phyloP scores from a whole-genome alignment of 805 yeast species.

The Teunomyces kruisii region DNA sequence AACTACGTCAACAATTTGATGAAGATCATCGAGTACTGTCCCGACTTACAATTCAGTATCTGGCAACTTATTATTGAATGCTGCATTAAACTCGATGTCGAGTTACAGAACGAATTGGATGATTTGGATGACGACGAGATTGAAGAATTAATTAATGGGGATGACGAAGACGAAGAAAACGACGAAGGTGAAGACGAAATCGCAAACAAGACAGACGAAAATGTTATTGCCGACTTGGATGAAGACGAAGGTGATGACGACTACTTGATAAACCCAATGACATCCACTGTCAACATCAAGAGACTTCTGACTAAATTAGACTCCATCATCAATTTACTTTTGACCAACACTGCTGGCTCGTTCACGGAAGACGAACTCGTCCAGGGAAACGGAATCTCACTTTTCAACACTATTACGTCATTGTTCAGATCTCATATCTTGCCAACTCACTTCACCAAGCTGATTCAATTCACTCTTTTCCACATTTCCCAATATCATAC shows the following conservation, averaged over 20 bases:
- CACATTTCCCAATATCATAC: conserved; percentile 77
- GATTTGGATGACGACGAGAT: conserved; percentile 72
- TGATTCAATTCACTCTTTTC: conserved; percentile 82
- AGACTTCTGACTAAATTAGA: conserved; percentile 71
- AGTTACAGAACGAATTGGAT: conserved; percentile 82
- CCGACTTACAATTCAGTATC: conserved; percentile 67
- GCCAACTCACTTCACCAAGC: conserved; percentile 89
- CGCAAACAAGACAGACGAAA: conserved; percentile 30
- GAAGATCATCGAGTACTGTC: conserved; percentile 61
- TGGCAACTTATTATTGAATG: conserved; percentile 83
- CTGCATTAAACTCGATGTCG: conserved; percentile 86
- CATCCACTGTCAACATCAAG: conserved; percentile 46
- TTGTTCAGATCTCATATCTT: conserved; percentile 78
- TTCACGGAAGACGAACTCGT: conserved; percentile 53
- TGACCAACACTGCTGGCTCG: conserved; percentile 48
- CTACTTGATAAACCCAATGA: conserved; percentile 41
- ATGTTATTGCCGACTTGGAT: conserved; percentile 27
- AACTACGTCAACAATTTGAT: conserved; percentile 69
- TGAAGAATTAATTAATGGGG: conserved; percentile 48
- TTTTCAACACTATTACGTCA: conserved; percentile 73
- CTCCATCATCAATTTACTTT: conserved; percentile 57
- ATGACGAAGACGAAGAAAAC: conserved; percentile 39
- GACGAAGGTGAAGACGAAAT: conserved; percentile 26
- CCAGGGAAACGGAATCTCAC: conserved; percentile 61
- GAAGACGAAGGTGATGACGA: conserved; percentile 41